Percentiles rank a stretch among this genome's conserved stretches.
These are phyloP conservation scores for Rutstroemia sp. DNA, from an alignment of 2,329 filamentous ascomycete species.

Conservation along the genomic window DNA sequence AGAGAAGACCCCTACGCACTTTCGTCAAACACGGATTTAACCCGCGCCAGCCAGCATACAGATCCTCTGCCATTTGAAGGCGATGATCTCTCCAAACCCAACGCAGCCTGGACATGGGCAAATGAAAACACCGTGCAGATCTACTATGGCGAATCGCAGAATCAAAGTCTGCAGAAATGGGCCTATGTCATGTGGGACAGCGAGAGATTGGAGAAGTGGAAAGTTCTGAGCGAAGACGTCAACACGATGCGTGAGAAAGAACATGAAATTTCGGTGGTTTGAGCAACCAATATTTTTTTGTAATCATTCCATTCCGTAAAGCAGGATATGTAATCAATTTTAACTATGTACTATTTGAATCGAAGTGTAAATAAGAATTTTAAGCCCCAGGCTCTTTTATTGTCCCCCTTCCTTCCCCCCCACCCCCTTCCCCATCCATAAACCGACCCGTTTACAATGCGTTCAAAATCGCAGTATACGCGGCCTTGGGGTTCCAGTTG, in stretches of 20 bases:
- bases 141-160: background rate
- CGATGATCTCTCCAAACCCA: conserved; percentile 6
- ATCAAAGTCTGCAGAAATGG: conserved; percentile 8
- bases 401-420: no score
- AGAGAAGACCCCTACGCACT: conserved; percentile 7
- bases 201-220: background rate
- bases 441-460: conserved; percentile 20
- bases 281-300: no score
- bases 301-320: no score
- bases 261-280: background rate
- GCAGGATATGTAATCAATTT: no score
- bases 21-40: background rate
- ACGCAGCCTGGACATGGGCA: conserved; percentile 11
- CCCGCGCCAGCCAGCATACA: background rate
- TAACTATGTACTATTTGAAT: no score
- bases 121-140: conserved; percentile 1
- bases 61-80: conserved; percentile 4
- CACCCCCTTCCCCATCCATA: no score
- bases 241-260: background rate
- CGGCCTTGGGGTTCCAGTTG: conserved; percentile 43
- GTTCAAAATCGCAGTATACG: conserved; percentile 36
- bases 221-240: background rate
- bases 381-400: no score
- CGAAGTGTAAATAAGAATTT: no score
- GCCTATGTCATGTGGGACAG: conserved; percentile 14